Evolutionary conservation across 148 eudicot species (phyloP).

Genomic region (Fagopyrum tataricum): DNA sequence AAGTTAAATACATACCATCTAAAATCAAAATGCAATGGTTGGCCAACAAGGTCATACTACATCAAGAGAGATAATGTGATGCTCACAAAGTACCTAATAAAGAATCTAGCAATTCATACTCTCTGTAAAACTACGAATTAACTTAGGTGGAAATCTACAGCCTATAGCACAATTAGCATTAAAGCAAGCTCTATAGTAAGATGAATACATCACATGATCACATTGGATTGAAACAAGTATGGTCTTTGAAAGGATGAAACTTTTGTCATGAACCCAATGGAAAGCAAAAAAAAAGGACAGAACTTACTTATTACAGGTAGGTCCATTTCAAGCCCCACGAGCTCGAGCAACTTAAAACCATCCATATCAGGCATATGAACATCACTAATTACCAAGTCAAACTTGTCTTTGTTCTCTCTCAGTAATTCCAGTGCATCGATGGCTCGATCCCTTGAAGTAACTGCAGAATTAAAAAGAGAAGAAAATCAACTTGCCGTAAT

Average conservation of each 20-base stretch:
- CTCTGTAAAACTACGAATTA: not conserved
- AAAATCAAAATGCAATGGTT: not conserved
- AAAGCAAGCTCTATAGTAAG: not conserved
- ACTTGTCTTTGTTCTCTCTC: slow-evolving; percentile 39
- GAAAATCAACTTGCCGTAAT: not conserved
- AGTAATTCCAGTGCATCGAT: slow-evolving; percentile 55
- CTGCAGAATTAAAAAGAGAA: slow-evolving; percentile 25
- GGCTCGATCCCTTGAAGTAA: slow-evolving; percentile 56
- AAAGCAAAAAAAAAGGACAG: not conserved
- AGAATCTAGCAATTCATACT: not conserved
- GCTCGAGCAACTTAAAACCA: slow-evolving; percentile 89
- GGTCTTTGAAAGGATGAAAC: not conserved
- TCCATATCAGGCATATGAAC: slow-evolving; percentile 93
- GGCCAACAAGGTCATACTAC: not conserved
- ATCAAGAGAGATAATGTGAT: not conserved
- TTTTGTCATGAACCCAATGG: not conserved
- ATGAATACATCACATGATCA: too few relatives aligned
- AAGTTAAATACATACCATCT: not conserved
- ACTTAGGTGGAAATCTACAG: not conserved
- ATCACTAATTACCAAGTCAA: slow-evolving; percentile 27
- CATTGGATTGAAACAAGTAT: not conserved
- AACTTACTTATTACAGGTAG: slow-evolving; percentile 85
- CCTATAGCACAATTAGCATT: not conserved
- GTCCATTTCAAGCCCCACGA: slow-evolving; percentile 81
- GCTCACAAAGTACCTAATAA: not conserved